Percentiles rank a stretch among this genome's conserved stretches.
Conservation (phyloP, 345 rosid species). For the Cardamine resedifolia region DNA sequence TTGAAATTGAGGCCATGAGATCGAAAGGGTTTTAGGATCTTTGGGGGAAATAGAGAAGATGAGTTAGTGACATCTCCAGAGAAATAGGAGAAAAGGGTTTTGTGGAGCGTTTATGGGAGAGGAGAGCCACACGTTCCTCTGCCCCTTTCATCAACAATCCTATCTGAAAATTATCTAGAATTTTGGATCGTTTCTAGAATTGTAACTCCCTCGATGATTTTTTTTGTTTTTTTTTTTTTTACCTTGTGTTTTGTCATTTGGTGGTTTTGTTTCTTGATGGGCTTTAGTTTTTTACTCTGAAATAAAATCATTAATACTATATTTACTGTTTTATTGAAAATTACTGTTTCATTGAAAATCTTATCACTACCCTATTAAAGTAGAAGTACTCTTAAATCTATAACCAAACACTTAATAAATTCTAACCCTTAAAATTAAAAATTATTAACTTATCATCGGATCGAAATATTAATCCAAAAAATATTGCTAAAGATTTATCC, state of each 20-base stretch:
- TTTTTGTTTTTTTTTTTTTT: not conserved
- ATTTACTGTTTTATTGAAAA: too few relatives aligned
- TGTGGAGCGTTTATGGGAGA: slow-evolving; percentile 3
- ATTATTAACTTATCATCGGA: too few relatives aligned
- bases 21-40: slow-evolving; percentile 10
- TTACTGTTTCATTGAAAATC: too few relatives aligned
- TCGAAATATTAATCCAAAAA: too few relatives aligned
- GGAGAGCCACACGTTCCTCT: slow-evolving; percentile 29
- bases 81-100: slow-evolving; percentile 26
- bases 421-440: too few relatives aligned
- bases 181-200: not conserved
- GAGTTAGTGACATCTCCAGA: slow-evolving; percentile 23
- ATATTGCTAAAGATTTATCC: too few relatives aligned
- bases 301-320: not conserved
- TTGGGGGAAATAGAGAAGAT: slow-evolving; percentile 11
- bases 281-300: not conserved
- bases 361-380: too few relatives aligned
- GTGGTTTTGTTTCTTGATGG: not conserved
- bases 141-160: slow-evolving; percentile 13
- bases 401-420: too few relatives aligned
- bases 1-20: slow-evolving; percentile 68
- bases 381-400: too few relatives aligned
- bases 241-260: not conserved
- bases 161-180: slow-evolving; percentile 24
- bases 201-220: not conserved